Evolutionary conservation across 2,329 filamentous ascomycete genomes (phyloP), one percentile per base, ranked within the genome.

Genomic region (Calonectria crousiana): DNA sequence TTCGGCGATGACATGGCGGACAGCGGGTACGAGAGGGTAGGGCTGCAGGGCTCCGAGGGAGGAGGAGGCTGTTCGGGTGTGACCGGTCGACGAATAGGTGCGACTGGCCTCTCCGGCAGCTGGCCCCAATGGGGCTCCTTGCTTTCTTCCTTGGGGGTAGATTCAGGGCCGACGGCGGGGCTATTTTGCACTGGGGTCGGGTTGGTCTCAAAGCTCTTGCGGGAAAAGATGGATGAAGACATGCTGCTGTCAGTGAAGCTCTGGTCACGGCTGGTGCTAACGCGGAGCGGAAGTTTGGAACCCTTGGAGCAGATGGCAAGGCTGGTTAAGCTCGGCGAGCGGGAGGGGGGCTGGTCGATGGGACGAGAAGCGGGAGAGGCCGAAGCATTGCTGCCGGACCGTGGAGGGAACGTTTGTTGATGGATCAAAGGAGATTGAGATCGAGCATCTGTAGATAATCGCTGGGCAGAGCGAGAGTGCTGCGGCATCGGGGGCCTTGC

Each of bases 231-330:
- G 2, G 86, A 88, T 11, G 85, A 87, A 0, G 83, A 75, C 83
- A 86, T 84, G 80, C 85, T 87, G 77, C 85, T 87, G 69, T 87
- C 86, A 16, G 86, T 85, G 68, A 85, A 81, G 62, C 84, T 86
- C 32, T 81, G 82, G 44, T 87, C 84, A 18, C 81, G 82, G 62
- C 81, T 84, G 0, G 85, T 85, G 2, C 85, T 87, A 20, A 84
- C 78, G 20, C 84, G 83, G 5, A 85, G 78, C 0, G 86, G 86
- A 4, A 87, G 79, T 62, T 84, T 84, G 2, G 86, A 87, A 26
- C 79, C 83, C 79, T 82, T 34, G 82, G 82, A 36, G 85, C 83
- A 1, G 9, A 81, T 77, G n/a, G 76, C 71, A 14, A 78, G 64
- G 60, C 77, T 82, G 6, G 78, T 78, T 23, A 79, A 76, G 64